phyloP scores from a whole-genome alignment of 257 asterid genomes.

The Solanum chmielewskii region DNA sequence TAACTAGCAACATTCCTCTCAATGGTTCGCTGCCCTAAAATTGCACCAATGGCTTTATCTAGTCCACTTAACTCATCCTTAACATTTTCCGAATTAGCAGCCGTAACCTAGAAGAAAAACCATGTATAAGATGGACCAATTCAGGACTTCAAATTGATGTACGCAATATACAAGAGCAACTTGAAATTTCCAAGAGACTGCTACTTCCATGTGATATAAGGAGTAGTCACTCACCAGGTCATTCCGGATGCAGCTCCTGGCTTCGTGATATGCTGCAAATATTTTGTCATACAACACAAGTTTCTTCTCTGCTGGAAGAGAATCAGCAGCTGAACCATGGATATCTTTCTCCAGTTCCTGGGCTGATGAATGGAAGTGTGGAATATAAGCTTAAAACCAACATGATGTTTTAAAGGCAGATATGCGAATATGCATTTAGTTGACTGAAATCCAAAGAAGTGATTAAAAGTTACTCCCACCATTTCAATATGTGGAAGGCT shows the following conservation, averaged over 20 bases:
- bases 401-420: background rate
- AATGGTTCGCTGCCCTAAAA: constrained; percentile 81
- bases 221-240: constrained; percentile 55
- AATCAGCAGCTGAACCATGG: constrained; percentile 67
- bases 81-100: constrained; percentile 82
- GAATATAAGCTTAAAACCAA: constrained; percentile 12
- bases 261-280: constrained; percentile 86
- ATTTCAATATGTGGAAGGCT: background rate
- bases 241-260: constrained; percentile 73
- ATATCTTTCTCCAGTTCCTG: constrained; percentile 93
- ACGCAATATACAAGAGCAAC: background rate
- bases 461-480: background rate
- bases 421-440: background rate
- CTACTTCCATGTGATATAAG: background rate
- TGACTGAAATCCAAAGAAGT: background rate
- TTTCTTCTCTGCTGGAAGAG: constrained; percentile 69
- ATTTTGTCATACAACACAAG: constrained; percentile 72
- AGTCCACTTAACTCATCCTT: constrained; percentile 95
- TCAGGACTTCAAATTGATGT: background rate
- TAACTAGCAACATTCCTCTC: constrained; percentile 84
- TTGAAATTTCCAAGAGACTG: background rate
- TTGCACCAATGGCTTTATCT: constrained; percentile 91
- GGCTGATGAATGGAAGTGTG: constrained; percentile 42
- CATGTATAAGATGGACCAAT: background rate
- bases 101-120: constrained; percentile 44